phyloP scores from a whole-genome alignment of 225 moss, liverwort and hornwort species.

The Polytrichum commune region DNA sequence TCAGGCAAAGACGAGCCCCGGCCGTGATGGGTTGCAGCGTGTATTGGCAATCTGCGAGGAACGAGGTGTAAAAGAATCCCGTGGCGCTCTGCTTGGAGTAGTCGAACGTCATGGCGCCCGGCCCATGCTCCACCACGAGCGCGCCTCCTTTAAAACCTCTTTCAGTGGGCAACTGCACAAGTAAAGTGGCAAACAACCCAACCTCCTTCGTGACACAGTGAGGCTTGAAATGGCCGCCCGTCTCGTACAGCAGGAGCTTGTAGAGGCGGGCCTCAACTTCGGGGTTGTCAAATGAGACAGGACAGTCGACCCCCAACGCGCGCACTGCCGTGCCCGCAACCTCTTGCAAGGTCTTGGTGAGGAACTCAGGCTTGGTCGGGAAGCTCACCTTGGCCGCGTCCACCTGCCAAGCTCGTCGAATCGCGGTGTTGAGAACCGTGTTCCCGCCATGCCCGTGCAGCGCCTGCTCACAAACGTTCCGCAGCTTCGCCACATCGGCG shows the following conservation, averaged over 20 bases:
- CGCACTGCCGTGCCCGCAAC: conserved; percentile 1
- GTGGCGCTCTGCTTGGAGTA: background rate
- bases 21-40: background rate
- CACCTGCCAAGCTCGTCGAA: conserved; percentile 14
- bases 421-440: background rate
- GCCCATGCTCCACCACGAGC: background rate
- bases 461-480: conserved; percentile 9
- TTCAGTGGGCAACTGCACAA: conserved; percentile 11
- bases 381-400: conserved; percentile 16
- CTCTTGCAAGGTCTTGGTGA: conserved; percentile 3
- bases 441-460: conserved; percentile 3
- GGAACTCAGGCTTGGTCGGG: background rate
- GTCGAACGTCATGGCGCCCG: background rate
- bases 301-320: conserved; percentile 1
- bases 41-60: conserved; percentile 18
- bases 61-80: background rate
- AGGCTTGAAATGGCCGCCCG: conserved; percentile 15
- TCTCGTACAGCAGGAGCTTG: conserved; percentile 7
- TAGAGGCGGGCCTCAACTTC: conserved; percentile 10
- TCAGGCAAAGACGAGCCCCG: conserved; percentile 9
- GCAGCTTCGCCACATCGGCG: conserved; percentile 10
- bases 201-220: conserved; percentile 19
- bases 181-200: conserved; percentile 14
- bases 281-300: background rate
- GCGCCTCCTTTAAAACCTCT: conserved; percentile 5